A percentile compares a stretch with the other conserved stretches of the same genome.
Conservation (phyloP, 495 filamentous ascomycete genomes). For the Aspergillus asperescens region DNA sequence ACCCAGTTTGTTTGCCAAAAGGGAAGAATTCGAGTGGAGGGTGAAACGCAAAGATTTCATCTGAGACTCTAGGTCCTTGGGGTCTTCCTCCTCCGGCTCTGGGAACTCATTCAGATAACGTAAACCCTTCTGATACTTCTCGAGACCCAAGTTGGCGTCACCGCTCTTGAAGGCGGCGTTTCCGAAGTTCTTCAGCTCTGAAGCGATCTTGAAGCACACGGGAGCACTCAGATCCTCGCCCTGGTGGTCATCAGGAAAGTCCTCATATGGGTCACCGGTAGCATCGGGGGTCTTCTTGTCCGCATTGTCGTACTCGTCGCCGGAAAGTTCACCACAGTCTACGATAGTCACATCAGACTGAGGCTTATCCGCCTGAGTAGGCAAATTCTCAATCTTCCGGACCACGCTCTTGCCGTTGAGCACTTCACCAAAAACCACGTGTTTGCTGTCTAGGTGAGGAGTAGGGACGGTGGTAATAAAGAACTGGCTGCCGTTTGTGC, state of each 20-base stretch:
- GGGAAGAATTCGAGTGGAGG: conserved; percentile 70
- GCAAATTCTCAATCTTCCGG: conserved; percentile 82
- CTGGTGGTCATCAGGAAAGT: conserved; percentile 87
- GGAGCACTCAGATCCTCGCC: conserved; percentile 57
- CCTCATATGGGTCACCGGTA: conserved; percentile 90
- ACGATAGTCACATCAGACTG: conserved; percentile 62
- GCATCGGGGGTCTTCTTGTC: conserved; percentile 63
- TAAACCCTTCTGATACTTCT: conserved; percentile 97
- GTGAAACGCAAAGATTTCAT: conserved; percentile 70
- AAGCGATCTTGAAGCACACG: conserved; percentile 59
- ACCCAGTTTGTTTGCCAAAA: conserved; percentile 75
- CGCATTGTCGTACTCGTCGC: conserved; percentile 57
- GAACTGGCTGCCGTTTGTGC: conserved; percentile 96
- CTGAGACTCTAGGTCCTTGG: conserved; percentile 58
- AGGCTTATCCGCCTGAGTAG: conserved; percentile 81
- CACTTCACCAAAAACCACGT: conserved; percentile 61
- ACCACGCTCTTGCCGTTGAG: conserved; percentile 86
- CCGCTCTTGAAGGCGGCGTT: conserved; percentile 85
- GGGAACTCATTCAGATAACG: conserved; percentile 91
- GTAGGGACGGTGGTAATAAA: conserved; percentile 94
- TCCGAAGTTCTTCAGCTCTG: conserved; percentile 85
- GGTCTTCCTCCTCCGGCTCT: conserved; percentile 58
- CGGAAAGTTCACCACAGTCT: conserved; percentile 82
- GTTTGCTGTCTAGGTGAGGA: conserved; percentile 91
- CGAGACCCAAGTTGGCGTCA: conserved; percentile 64